These are phyloP conservation scores for Rehmannia glutinosa DNA, from an alignment of 257 asterid species.

Conservation along the genomic window DNA sequence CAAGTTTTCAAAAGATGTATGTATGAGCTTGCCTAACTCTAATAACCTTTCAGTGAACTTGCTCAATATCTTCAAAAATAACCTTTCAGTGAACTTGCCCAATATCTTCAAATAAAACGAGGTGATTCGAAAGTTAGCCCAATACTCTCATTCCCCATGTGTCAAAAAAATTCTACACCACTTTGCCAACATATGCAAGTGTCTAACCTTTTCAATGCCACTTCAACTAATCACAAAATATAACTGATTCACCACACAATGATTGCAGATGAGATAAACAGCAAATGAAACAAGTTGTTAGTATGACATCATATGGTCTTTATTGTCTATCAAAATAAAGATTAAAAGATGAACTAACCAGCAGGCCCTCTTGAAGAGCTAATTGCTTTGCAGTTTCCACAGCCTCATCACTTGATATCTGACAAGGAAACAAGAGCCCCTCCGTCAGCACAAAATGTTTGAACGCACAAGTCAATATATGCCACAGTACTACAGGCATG, in stretches of 20 bases:
- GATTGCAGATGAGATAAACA: neutral
- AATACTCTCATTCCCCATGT: too few relatives aligned
- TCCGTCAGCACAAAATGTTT: neutral
- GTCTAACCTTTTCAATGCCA: neutral
- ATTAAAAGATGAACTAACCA: conserved; percentile 51
- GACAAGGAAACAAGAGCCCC: conserved; percentile 17
- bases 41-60: neutral
- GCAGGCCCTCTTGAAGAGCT: conserved; percentile 91
- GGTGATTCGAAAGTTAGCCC: too few relatives aligned
- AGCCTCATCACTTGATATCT: conserved; percentile 90
- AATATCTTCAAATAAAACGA: too few relatives aligned
- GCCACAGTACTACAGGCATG: neutral
- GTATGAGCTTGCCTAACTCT: neutral
- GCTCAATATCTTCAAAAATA: neutral
- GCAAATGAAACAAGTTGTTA: neutral
- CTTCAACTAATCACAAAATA: neutral
- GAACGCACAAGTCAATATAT: neutral
- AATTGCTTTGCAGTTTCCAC: conserved; percentile 91
- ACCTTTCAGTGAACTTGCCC: too few relatives aligned
- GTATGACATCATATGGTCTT: neutral
- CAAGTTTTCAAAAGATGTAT: too few relatives aligned
- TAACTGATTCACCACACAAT: neutral
- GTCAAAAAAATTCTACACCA: too few relatives aligned
- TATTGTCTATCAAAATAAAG: neutral
- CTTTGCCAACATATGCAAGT: neutral